Base-by-base conservation (phyloP, 1,139 yeast genomes). In the Schizosaccharomyces versatilis region DNA sequence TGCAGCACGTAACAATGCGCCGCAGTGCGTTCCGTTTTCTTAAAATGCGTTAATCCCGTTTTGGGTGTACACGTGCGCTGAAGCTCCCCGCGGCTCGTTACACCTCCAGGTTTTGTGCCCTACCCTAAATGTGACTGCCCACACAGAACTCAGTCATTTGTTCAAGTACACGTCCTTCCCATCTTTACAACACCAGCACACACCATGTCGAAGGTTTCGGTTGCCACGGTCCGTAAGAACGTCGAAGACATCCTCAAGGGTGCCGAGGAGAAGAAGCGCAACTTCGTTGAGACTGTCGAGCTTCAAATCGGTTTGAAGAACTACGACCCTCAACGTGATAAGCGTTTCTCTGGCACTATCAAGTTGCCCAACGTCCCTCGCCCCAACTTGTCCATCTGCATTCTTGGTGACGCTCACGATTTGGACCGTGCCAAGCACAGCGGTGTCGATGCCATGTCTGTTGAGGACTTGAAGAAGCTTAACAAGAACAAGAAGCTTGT, bases 301-400 rank as follows among this genome's bases (percentile, higher is more conserved):
- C 82, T 93, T 73, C 98, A 93, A 79, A 95, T 93, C 70, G 98
- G 98, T 74, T 81, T 93, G 71, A 93, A 93, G 90, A 90, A 90
- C 94, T 93, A 93, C 78, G 99, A 93, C 76, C 97, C 99, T 73
- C 98, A 93, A 80, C 88, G 99, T 84, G 99, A 93, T 77, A 93
- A 93, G 90, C 97, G 99, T 85, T 93, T 93, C 97, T 88, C 97
- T 73, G 99, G 99, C 79, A 72, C 97, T 71, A 82, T 93, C 78
- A 90, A 82, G 79, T 81, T 93, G 70, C 99, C 99, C 71, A 81
- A 81, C 72, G 95, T 94, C 66, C 98, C 98, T 79, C 93, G 99
- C 81, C 99, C 99, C 77, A 90, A 90, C 95, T 85, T 93, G 97
- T 84, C 97, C 76, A 76, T 93, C 79, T 93, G 98, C 78, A 86